Evolutionary conservation across 208 protist genomes (phyloP), one percentile per base, ranked within the genome.

Genomic region (Leishmania mexicana): DNA sequence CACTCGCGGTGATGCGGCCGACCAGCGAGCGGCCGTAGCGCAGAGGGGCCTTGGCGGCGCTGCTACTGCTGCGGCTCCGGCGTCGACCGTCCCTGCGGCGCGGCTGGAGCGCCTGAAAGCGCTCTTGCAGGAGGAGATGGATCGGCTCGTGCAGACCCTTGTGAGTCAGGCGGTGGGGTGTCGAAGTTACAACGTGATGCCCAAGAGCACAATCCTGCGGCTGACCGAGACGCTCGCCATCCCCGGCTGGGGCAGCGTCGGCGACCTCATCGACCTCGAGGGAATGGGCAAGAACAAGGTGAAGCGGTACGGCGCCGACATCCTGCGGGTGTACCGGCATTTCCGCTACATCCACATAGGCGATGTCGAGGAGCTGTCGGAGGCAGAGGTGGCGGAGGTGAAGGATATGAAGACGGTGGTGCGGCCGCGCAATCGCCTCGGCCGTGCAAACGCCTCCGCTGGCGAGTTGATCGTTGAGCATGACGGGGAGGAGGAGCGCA

Each of bases 201-300:
- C 92, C 28, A 93, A 90, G 86, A 96, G 92, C 75, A 94, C 92
- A 35, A 93, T 97, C 58, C 85, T 96, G 72, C 89, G 86, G 45
- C 86, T 97, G 70, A 89, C 92, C 13, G 87, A 87, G 21, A 97
- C 93, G 53, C 85, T 97, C 13, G 76, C 79, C 4, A 80, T 87
- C 19, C 90, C 93, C 11, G 73, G 83, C 38, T 97, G 93, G 93
- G 94, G 94, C 17, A 89, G 86, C 53, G 89, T 95, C 15, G 78
- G 79, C 68, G 86, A 97, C 73, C 86, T 97, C 57, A 86, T 87
- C 51, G 93, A 97, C 85, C 77, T 97, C 8, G 94, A 96, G 80
- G 94, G 94, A 0, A 88, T 97, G 84, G 94, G 93, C 10, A 96
- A 96, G 89, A 94, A 94, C 87, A 97, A 97, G 86, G 91, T 96